Evolutionary conservation across 306 rosid genomes (phyloP).

Genomic region (Medicago ruthenica): DNA sequence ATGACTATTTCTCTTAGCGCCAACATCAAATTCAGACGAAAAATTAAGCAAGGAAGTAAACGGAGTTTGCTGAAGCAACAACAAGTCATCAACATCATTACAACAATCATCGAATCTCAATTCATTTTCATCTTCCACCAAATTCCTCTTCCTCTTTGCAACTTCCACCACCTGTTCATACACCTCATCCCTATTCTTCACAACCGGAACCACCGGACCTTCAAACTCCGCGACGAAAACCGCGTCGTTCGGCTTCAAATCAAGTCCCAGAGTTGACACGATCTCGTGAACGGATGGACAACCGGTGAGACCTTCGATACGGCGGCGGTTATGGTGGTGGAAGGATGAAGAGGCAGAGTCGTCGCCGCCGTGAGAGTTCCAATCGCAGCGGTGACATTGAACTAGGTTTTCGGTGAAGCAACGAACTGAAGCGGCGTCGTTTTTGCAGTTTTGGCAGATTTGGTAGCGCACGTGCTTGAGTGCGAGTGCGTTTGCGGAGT

Average conservation of each 20-base stretch:
- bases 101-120: background rate
- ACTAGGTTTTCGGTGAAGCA: slow-evolving; percentile 44
- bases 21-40: slow-evolving; percentile 28
- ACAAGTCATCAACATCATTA: slow-evolving; percentile 30
- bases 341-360: background rate
- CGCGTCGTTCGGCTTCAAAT: background rate
- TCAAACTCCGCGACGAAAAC: background rate
- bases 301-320: slow-evolving; percentile 44
- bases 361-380: slow-evolving; percentile 37
- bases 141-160: slow-evolving; percentile 32
- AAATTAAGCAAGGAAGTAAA: slow-evolving; percentile 45
- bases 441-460: slow-evolving; percentile 47
- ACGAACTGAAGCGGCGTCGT: slow-evolving; percentile 41
- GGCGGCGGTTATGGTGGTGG: slow-evolving; percentile 28
- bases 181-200: slow-evolving; percentile 36
- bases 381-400: slow-evolving; percentile 51
- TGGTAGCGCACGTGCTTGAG: slow-evolving; percentile 56
- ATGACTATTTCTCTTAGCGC: background rate
- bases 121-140: background rate
- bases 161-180: slow-evolving; percentile 48
- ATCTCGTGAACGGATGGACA: slow-evolving; percentile 51
- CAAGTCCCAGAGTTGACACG: slow-evolving; percentile 39
- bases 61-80: slow-evolving; percentile 51
- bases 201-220: slow-evolving; percentile 26
- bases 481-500: slow-evolving; percentile 60